Conservation (phyloP, 2,329 filamentous ascomycete genomes). For the Epichloe festucae region DNA sequence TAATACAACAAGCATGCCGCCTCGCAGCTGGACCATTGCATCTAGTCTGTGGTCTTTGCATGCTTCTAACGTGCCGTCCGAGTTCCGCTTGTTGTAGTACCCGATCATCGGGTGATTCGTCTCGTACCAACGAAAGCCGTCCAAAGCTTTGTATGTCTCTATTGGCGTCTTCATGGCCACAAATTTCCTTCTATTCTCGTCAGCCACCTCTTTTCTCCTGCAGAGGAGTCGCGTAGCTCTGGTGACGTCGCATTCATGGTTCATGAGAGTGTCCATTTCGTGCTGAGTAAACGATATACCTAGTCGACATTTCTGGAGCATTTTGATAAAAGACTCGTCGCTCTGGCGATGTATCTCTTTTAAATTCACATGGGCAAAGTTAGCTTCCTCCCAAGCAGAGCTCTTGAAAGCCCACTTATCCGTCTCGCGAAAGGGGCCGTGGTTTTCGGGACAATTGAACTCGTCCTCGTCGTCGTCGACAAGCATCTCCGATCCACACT, state of each 20-base stretch:
- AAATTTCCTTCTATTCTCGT: neutral
- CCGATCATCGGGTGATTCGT: neutral
- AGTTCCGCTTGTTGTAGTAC: neutral
- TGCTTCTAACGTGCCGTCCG: slow-evolving; percentile 5
- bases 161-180: neutral
- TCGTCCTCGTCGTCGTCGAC: slow-evolving; percentile 1
- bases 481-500: slow-evolving; percentile 11
- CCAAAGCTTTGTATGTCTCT: neutral
- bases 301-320: slow-evolving; percentile 41
- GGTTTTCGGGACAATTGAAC: neutral
- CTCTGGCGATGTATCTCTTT: slow-evolving; percentile 43
- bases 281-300: slow-evolving; percentile 24
- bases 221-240: slow-evolving; percentile 9
- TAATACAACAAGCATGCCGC: slow-evolving; percentile 12
- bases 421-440: slow-evolving; percentile 17
- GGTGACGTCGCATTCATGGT: slow-evolving; percentile 27
- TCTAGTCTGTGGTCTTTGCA: slow-evolving; percentile 9
- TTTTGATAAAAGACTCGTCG: slow-evolving; percentile 37
- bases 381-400: slow-evolving; percentile 37
- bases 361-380: slow-evolving; percentile 40
- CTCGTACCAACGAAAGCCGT: neutral
- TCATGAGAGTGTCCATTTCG: slow-evolving; percentile 30
- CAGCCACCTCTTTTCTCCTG: slow-evolving; percentile 5
- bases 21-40: slow-evolving; percentile 4
- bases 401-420: slow-evolving; percentile 51